A percentile compares a stretch with the other conserved stretches of the same genome.
phyloP scores from a whole-genome alignment of 2,329 filamentous ascomycete genomes.

The Cladosporium halotolerans region DNA sequence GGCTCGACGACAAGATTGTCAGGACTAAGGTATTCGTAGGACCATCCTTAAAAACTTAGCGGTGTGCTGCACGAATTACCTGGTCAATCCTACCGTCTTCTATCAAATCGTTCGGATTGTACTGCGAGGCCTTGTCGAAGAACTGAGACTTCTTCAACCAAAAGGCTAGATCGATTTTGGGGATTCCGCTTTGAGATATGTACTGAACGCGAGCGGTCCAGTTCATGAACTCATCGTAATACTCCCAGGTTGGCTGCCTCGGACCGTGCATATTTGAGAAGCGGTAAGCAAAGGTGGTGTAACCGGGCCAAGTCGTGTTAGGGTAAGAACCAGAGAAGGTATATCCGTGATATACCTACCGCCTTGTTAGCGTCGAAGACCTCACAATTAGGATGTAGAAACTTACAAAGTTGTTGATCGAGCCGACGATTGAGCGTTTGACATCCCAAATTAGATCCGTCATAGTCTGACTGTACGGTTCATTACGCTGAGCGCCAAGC shows the following conservation, averaged over 20 bases:
- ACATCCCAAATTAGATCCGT: conserved; percentile 32
- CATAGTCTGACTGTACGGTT: conserved; percentile 26
- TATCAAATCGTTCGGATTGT: conserved; percentile 23
- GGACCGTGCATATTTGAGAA: conserved; percentile 38
- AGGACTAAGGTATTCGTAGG: conserved; percentile 42
- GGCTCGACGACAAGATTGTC: conserved; percentile 38
- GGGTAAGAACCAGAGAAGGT: conserved; percentile 38
- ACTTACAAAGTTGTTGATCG: conserved; percentile 38
- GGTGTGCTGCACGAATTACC: not conserved
- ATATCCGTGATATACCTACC: conserved; percentile 35
- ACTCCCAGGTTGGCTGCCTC: conserved; percentile 39
- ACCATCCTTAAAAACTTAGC: conserved; percentile 12
- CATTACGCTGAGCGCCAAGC: conserved; percentile 25
- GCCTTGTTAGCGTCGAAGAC: too few species aligned
- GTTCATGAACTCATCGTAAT: conserved; percentile 33
- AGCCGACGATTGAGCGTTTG: conserved; percentile 36
- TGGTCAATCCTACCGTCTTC: conserved; percentile 14
- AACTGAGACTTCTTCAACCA: conserved; percentile 26
- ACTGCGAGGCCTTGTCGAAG: conserved; percentile 12
- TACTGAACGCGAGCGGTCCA: conserved; percentile 36
- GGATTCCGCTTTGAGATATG: conserved; percentile 35
- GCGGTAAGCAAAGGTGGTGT: conserved; percentile 38
- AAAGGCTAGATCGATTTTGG: conserved; percentile 39
- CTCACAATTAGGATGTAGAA: too few species aligned
- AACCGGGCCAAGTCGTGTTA: conserved; percentile 47